Evolutionary conservation across 805 yeast genomes (phyloP), one percentile per base, ranked within the genome.

Genomic region (Wickerhamiella dianesei): DNA sequence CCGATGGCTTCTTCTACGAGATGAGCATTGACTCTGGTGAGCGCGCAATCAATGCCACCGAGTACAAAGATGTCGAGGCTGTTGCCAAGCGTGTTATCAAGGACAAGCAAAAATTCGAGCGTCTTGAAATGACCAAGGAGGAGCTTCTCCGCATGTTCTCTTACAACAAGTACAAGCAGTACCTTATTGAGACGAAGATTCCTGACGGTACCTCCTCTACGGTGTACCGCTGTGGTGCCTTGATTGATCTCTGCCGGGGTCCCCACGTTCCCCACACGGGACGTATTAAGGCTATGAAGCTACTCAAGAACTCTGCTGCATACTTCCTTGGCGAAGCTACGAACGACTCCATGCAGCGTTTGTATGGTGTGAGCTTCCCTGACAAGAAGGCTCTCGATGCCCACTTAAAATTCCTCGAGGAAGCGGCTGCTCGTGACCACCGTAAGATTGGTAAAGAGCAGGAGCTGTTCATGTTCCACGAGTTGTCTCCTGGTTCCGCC

Each of bases 181-280:
- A 82, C 59, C 75, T 89, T 59, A 88, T 92, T 59, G 68, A 73
- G 55, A 80, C 82, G 56, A 92, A 92, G 72, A 78, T 92, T 52
- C 96, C 96, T 55, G 98, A 92, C 67, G 94, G 94, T 37, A 86
- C 95, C 42, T 77, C 95, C 35, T 79, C 97, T 56, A 92, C 98
- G 40, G 97, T 92, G 45, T 92, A 92, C 72, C 79, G 96, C 70
- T 89, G 97, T 71, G 98, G 98, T 60, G 85, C 95, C 35, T 76
- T 92, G 65, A 92, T 92, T 60, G 98, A 92, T 68, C 76, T 92
- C 65, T 92, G 98, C 76, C 75, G 84, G 51, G 98, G 98, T 59
- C 98, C 98, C 43, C 98, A 92, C 64, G 81, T 92, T 53, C 96
- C 96, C 52, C 94, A 89, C 70, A 88, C 98, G 41, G 97, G 97